Base-by-base conservation (phyloP, 805 yeast species). In the Nakazawaea laoshanensis region DNA sequence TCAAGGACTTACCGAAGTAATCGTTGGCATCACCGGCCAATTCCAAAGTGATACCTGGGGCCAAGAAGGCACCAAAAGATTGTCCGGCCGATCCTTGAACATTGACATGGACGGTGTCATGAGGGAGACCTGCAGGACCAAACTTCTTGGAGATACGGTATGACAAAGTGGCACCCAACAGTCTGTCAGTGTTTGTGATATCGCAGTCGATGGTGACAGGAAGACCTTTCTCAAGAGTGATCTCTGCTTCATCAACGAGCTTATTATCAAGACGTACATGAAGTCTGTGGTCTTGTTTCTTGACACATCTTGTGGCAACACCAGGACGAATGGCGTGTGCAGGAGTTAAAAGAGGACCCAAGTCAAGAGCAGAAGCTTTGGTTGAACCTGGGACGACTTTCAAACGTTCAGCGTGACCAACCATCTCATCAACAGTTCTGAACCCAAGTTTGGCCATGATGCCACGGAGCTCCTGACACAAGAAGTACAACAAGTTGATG, bases 11-110 rank as follows among this genome's bases (percentile, higher is more conserved):
- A 45, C 97, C 98, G 43, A 92, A 95, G 59, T 92, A 89, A 65
- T 89, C 98, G 55, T 89, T 89, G 46, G 96, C 85, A 60, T 89
- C 98, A 67, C 98, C 98, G 63, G 86, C 95, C 44, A 89, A 68
- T 57, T 85, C 94, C 51, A 89, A 74, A 8, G 97, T 92, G 42
- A 89, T 78, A 66, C 98, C 98, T 5, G 94, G 79, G 30, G 97
- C 94, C 48, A 92, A 70, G 68, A 85, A 89, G 2, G 97, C 98
- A 65, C 98, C 98, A 53, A 92, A 89, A 3, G 96, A 87, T 65
- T 89, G 98, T 50, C 98, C 98, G 19, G 98, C 98, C 37, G 88
- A 80, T 43, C 98, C 98, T 51, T 67, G 70, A 37, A 84, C 74
- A 53, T 88, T 82, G 27, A 88, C 96, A 47, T 88, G 96, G 44